phyloP scores from a whole-genome alignment of 1,284 basidiomycete species.

The Papiliotrema nemorosa region DNA sequence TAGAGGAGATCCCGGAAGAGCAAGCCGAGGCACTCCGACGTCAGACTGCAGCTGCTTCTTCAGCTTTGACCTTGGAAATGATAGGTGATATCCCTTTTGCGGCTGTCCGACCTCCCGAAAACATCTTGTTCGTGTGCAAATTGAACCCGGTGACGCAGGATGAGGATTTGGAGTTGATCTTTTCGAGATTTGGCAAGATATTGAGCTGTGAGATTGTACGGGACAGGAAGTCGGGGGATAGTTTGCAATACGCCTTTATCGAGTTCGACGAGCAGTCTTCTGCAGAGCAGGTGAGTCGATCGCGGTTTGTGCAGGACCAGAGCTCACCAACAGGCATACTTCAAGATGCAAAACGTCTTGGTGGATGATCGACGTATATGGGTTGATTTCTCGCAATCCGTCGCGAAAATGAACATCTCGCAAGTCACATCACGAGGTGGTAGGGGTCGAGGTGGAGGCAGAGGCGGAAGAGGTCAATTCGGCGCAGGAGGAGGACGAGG shows the following conservation, averaged over 20 bases:
- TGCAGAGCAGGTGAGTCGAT: slow-evolving; percentile 72
- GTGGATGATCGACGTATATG: slow-evolving; percentile 97
- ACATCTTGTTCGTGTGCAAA: slow-evolving; percentile 98
- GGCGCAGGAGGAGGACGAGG: slow-evolving; percentile 16
- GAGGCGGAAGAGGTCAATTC: slow-evolving; percentile 27
- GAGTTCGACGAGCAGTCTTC: slow-evolving; percentile 92
- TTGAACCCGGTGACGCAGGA: slow-evolving; percentile 92
- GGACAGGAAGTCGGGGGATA: slow-evolving; percentile 93
- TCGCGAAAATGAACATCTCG: slow-evolving; percentile 57
- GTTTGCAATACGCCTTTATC: slow-evolving; percentile 96
- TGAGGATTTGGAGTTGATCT: slow-evolving; percentile 96
- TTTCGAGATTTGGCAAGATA: slow-evolving; percentile 90
- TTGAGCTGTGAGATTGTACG: slow-evolving; percentile 96
- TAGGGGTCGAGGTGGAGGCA: slow-evolving; percentile 31
- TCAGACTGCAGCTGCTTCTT: slow-evolving; percentile 80
- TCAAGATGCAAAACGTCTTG: slow-evolving; percentile 99
- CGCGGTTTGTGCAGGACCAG: background rate
- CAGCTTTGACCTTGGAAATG: slow-evolving; percentile 97
- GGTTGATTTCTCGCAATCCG: slow-evolving; percentile 97
- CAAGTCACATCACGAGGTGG: slow-evolving; percentile 35
- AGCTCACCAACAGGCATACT: slow-evolving; percentile 67
- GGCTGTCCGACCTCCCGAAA: slow-evolving; percentile 95
- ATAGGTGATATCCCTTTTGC: slow-evolving; percentile 98
- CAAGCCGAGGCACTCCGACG: slow-evolving; percentile 74
- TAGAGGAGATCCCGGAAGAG: slow-evolving; percentile 61